phyloP scores from a whole-genome alignment of 1,139 yeast genomes.

The Saccharomyces hybrid region DNA sequence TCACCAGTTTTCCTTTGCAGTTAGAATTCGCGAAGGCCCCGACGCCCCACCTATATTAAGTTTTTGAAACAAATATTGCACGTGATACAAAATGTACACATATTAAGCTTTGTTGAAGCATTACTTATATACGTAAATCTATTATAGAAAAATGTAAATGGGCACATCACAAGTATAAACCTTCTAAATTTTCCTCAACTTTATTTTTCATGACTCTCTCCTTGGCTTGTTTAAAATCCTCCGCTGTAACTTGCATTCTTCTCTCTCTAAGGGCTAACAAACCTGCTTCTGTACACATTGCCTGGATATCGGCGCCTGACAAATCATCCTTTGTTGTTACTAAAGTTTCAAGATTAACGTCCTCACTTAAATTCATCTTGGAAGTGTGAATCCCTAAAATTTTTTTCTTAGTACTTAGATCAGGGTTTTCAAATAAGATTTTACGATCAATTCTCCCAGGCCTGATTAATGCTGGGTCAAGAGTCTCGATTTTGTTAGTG shows the following conservation, averaged over 20 bases:
- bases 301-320: conserved; percentile 97
- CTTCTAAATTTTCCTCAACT: conserved; percentile 95
- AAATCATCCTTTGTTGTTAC: conserved; percentile 90
- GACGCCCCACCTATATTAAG: neutral
- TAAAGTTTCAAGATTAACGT: conserved; percentile 83
- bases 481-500: conserved; percentile 87
- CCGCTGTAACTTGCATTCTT: conserved; percentile 95
- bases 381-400: conserved; percentile 89
- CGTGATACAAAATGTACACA: neutral
- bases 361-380: conserved; percentile 84
- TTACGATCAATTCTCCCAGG: conserved; percentile 99
- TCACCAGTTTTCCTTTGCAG: neutral
- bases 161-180: conserved; percentile 64
- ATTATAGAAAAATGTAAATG: conserved; percentile 10
- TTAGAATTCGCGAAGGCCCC: neutral
- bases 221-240: conserved; percentile 90
- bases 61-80: neutral
- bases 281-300: conserved; percentile 98
- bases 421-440: conserved; percentile 94
- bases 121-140: conserved; percentile 28
- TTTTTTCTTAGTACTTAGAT: conserved; percentile 85
- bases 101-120: neutral
- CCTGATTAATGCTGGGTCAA: conserved; percentile 96
- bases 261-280: conserved; percentile 92
- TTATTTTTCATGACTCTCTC: conserved; percentile 96